Evolutionary conservation across 2,329 filamentous ascomycete genomes (phyloP).

Genomic region (Sporothrix globosa): DNA sequence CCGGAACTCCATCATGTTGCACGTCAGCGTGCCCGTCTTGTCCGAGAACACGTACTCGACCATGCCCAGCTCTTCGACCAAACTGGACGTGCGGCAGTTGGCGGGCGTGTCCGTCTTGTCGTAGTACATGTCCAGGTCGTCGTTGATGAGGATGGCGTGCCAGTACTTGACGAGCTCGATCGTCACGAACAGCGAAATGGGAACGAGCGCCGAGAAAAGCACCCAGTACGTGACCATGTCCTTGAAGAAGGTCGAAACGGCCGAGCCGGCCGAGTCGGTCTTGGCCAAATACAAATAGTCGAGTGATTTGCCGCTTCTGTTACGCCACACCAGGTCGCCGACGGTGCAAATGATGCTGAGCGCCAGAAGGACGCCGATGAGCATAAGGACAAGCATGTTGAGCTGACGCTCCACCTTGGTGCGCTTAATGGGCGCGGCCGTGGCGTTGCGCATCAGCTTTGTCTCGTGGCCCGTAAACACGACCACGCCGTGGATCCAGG

Average conservation of each 20-base stretch:
- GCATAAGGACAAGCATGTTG: conserved; percentile 88
- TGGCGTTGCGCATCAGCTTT: conserved; percentile 98
- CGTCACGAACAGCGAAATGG: conserved; percentile 96
- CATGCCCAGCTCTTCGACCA: conserved; percentile 96
- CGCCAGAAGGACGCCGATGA: conserved; percentile 79
- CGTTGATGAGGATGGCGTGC: conserved; percentile 96
- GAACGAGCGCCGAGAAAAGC: conserved; percentile 91
- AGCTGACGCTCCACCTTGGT: conserved; percentile 94
- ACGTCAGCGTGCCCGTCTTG: conserved; percentile 87
- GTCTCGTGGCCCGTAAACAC: conserved; percentile 98
- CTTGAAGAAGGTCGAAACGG: conserved; percentile 82
- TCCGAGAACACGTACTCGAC: conserved; percentile 98
- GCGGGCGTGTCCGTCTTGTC: conserved; percentile 93
- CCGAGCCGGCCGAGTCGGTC: conserved; percentile 57
- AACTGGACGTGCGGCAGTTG: conserved; percentile 90
- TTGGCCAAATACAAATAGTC: conserved; percentile 71
- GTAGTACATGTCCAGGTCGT: conserved; percentile 97
- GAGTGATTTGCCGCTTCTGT: conserved; percentile 64
- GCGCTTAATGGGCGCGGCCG: conserved; percentile 94
- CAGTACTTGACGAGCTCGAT: conserved; percentile 98
- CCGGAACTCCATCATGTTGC: conserved; percentile 97
- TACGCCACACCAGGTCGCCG: conserved; percentile 81
- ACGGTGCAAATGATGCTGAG: conserved; percentile 89
- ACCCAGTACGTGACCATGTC: conserved; percentile 99
- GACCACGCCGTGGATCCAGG: conserved; percentile 94